Evolutionary conservation across 1,284 basidiomycete species (phyloP), one percentile per base, ranked within the genome.

Genomic region (Sporisorium graminicola): DNA sequence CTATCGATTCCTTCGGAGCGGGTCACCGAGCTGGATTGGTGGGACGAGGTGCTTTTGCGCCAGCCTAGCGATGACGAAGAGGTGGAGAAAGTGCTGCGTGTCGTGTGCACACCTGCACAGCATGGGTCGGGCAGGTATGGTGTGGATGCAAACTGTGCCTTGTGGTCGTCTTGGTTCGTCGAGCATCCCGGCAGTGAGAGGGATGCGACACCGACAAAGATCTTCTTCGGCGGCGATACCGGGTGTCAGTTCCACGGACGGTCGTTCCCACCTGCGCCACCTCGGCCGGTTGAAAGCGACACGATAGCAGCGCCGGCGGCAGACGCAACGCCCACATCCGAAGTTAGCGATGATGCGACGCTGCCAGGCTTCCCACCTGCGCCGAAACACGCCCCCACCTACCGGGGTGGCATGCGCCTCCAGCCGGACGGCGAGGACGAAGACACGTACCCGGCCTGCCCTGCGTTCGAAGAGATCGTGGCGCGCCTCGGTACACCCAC

Each of bases 221-320:
- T 76, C 27, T 85, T 77, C 65, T 85, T 85, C 27, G 82, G 81
- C 20, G 83, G 83, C 16, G 83, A 85, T 44, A 82, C 83, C 0
- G 83, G 83, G 20, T 84, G 71, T 58, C 81, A 79, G 8, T 78
- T 85, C 50, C 82, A 80, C 47, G 65, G 73, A 20, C 58, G 58
- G 1, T 56, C 57, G 16, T 76, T 68, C 27, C 74, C 74, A 24
- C 77, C 65, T 14, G 26, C 62, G 8, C 77, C 68, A 18, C 67
- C 58, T 12, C 43, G 55, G 9, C 58, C 63, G 2, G 31, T 24
- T 27, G 68, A 71, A 20, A 20, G 27, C n/a, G 58, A 35, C 10
- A 18, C 33, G 2, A 7, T 26, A 5, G 42, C 55, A 20, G 5
- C n/a, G n/a, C n/a, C n/a, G n/a, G n/a, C n/a, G n/a, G n/a, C 24